Percentiles rank a stretch among this genome's conserved stretches.
Evolutionary conservation across 2,329 filamentous ascomycete genomes (phyloP).

Genomic region (Keithomyces neogunnii): DNA sequence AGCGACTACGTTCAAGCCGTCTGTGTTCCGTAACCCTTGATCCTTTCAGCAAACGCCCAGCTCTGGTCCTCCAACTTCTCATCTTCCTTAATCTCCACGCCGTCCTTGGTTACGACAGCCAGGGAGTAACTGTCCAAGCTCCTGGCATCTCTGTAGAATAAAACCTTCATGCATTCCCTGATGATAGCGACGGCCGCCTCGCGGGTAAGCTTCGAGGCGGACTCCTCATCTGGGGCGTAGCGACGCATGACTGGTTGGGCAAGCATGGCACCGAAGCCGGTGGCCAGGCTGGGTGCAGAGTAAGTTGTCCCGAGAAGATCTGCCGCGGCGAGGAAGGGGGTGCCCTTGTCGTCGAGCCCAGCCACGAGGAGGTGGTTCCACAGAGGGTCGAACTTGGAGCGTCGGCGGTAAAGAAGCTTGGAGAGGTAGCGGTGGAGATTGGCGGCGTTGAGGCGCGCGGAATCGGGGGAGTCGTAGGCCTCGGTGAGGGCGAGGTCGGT

Average conservation of each 20-base stretch:
- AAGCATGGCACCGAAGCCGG: conserved; percentile 87
- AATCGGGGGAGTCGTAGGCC: conserved; percentile 56
- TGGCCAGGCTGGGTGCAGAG: conserved; percentile 78
- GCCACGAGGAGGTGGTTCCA: conserved; percentile 95
- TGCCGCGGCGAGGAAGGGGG: conserved; percentile 84
- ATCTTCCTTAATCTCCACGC: conserved; percentile 74
- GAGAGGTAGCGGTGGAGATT: conserved; percentile 95
- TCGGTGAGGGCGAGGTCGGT: conserved; percentile 80
- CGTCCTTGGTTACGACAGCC: conserved; percentile 80
- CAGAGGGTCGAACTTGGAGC: conserved; percentile 90
- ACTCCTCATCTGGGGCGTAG: conserved; percentile 74
- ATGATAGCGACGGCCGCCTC: conserved; percentile 75
- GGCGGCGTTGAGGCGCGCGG: conserved; percentile 64
- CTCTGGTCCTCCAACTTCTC: conserved; percentile 92
- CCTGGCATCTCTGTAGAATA: conserved; percentile 94
- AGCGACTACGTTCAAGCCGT: conserved; percentile 32
- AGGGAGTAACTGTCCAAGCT: conserved; percentile 88
- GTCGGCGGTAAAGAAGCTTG: conserved; percentile 92
- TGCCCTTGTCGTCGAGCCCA: conserved; percentile 68
- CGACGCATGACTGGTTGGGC: conserved; percentile 86
- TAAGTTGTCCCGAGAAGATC: conserved; percentile 93
- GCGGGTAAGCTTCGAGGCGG: conserved; percentile 60
- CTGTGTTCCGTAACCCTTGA: conserved; percentile 92
- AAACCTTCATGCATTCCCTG: conserved; percentile 94
- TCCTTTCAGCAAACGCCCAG: conserved; percentile 95